These are phyloP conservation scores for Starmerella scarabaei DNA, from an alignment of 805 yeast species.

Conservation along the genomic window DNA sequence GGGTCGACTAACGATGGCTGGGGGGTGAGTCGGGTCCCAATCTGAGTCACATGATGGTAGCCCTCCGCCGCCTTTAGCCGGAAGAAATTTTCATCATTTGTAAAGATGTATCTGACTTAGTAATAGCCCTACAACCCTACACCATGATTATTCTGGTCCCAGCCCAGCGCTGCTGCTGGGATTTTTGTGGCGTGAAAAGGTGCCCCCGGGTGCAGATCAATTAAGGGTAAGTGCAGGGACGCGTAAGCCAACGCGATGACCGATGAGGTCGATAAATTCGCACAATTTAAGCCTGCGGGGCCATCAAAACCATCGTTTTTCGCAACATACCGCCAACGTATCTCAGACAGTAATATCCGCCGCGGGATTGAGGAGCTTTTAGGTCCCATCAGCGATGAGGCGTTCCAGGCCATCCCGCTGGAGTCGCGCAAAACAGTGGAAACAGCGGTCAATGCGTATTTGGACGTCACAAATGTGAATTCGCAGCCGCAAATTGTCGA, in stretches of 20 bases:
- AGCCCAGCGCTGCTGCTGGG: not conserved
- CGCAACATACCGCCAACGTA: slow-evolving; percentile 1
- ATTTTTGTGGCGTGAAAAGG: not conserved
- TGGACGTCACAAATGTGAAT: slow-evolving; percentile 15
- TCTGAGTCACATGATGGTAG: not conserved
- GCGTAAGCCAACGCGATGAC: too few relatives aligned
- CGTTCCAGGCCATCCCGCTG: slow-evolving; percentile 15
- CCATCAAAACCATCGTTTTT: slow-evolving; percentile 9
- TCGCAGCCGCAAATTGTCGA: not conserved
- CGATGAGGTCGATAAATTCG: slow-evolving; percentile 4
- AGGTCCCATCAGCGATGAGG: slow-evolving; percentile 19
- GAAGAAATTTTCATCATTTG: too few relatives aligned
- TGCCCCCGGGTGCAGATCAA: too few relatives aligned
- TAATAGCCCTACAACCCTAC: too few relatives aligned
- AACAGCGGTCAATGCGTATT: slow-evolving; percentile 22
- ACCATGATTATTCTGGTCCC: not conserved
- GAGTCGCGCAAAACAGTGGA: slow-evolving; percentile 21
- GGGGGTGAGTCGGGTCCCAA: not conserved
- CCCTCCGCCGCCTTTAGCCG: too few relatives aligned
- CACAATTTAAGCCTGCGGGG: slow-evolving; percentile 7
- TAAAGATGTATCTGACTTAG: too few relatives aligned
- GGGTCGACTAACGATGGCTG: not conserved
- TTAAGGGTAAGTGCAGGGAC: not conserved
- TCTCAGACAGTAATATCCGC: slow-evolving; percentile 5
- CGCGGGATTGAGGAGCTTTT: slow-evolving; percentile 21